These are phyloP conservation scores for Picea abies DNA, from an alignment of 83 land plant species.

Conservation along the genomic window DNA sequence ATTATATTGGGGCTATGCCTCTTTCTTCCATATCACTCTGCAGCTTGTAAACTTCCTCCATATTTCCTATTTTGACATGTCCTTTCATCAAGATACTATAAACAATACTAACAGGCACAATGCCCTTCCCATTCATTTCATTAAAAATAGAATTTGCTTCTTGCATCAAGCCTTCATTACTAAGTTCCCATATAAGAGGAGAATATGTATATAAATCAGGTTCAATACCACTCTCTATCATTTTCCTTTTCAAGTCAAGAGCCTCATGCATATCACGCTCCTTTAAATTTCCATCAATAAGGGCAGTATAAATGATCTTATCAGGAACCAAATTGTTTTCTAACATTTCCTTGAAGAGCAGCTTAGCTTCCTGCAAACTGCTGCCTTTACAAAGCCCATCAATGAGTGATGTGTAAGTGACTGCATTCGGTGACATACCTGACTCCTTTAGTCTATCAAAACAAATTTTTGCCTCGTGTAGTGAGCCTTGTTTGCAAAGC, in stretches of 20 bases:
- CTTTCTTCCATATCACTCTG: conserved; percentile 34
- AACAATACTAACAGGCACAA: conserved; percentile 39
- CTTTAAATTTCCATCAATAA: conserved; percentile 46
- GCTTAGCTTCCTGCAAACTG: conserved; percentile 30
- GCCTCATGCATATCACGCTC: conserved; percentile 42
- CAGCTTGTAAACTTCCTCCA: conserved; percentile 36
- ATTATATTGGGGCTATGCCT: too few species aligned
- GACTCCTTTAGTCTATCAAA: conserved; percentile 26
- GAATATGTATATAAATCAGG: conserved; percentile 48
- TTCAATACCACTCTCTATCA: conserved; percentile 41
- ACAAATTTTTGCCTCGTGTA: conserved; percentile 35
- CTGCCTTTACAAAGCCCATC: conserved; percentile 51
- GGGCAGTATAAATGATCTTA: conserved; percentile 35
- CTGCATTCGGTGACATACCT: conserved; percentile 39
- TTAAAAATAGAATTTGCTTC: conserved; percentile 28
- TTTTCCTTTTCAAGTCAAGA: conserved; percentile 29
- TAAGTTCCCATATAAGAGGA: conserved; percentile 41
- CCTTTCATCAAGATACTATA: conserved; percentile 32
- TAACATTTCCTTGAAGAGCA: conserved; percentile 48
- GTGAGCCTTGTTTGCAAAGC: conserved; percentile 44
- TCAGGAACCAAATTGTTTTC: conserved; percentile 38
- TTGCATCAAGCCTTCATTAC: conserved; percentile 26
- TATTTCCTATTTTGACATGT: conserved; percentile 28
- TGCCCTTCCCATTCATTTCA: conserved; percentile 46
- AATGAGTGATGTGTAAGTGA: conserved; percentile 46